Base-by-base conservation (phyloP, 2,329 filamentous ascomycete genomes). In the Diaporthe batatas region DNA sequence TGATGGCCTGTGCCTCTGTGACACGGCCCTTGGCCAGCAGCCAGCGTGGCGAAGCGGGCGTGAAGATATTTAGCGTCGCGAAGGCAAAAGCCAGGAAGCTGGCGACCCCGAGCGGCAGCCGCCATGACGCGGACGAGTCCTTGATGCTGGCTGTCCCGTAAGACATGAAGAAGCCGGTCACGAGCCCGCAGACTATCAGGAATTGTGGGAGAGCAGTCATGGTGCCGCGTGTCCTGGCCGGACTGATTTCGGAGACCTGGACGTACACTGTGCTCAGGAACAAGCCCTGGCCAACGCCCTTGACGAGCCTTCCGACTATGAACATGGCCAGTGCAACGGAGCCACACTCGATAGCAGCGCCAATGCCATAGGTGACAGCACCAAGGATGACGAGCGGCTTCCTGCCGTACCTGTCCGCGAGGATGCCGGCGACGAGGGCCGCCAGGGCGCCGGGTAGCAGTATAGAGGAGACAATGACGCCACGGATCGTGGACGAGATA, bases 401-500 rank as follows among this genome's bases (percentile, higher is more conserved):
- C 12, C 89, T 84, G 0, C 90, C 90, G 23, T 89, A 86, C 72
- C 79, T 84, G 76, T 86, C 86, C 10, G 84, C 87, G 2, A 92
- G 82, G 57, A 86, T 83, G 1, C 90, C 86, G 0, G 89, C 88
- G 47, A 91, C 83, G 32, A 91, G 83, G 0, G 90, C 89, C 0
- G 90, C 87, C 16, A 91, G 79, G 0, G 88, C 90, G 7, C 88
- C 90, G 0, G 90, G 86, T 32, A 91, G 84, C 29, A 91, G 82
- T 59, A 91, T 88, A 0, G 86, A 87, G 0, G 90, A 91, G 21
- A 92, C 89, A 8, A 90, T 85, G 3, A 91, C 81, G 0, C 90
- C 90, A 75, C 89, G 89, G 1, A 91, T 77, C 0, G 86, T 87
- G 0, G 89, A 83, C 1, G 87, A 88, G 57, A 88, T 84, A 18